Evolutionary conservation across 805 yeast genomes (phyloP).

Genomic region (Candida schatavii): DNA sequence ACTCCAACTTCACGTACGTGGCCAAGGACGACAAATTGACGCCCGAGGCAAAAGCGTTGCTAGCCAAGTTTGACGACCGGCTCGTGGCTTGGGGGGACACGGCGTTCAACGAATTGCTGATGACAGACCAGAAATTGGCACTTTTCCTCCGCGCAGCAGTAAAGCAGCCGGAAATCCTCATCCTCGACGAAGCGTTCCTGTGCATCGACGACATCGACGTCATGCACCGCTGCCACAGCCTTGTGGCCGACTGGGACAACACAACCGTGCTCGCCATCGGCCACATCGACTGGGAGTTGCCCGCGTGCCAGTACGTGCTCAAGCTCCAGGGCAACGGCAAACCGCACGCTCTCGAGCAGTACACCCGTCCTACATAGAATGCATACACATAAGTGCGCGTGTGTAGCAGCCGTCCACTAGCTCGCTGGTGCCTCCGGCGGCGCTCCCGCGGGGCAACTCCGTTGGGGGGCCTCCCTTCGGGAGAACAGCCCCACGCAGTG

Average conservation of each 20-base stretch:
- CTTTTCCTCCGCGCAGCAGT: constrained; percentile 75
- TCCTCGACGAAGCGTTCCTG: constrained; percentile 90
- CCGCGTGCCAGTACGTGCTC: constrained; percentile 53
- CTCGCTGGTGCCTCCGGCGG: neutral
- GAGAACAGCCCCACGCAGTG: neutral
- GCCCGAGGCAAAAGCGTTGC: constrained; percentile 16
- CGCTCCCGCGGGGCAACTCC: neutral
- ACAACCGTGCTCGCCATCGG: constrained; percentile 73
- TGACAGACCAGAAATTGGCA: constrained; percentile 76
- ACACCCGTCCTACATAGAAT: too few species aligned
- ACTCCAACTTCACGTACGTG: constrained; percentile 46
- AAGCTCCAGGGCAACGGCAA: constrained; percentile 29
- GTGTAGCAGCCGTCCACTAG: too few species aligned
- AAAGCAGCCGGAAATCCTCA: constrained; percentile 72
- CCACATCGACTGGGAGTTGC: constrained; percentile 79
- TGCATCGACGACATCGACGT: constrained; percentile 68
- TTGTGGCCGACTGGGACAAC: constrained; percentile 17
- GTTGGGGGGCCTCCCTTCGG: neutral
- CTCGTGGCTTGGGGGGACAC: constrained; percentile 36
- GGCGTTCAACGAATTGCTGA: constrained; percentile 51
- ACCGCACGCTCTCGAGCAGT: constrained; percentile 1
- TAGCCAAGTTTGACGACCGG: constrained; percentile 19
- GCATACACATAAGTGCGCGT: too few species aligned
- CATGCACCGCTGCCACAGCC: constrained; percentile 30
- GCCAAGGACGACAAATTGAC: constrained; percentile 26